Base-by-base conservation (phyloP, 2,329 filamentous ascomycete genomes). In the Aureobasidium sp. region DNA sequence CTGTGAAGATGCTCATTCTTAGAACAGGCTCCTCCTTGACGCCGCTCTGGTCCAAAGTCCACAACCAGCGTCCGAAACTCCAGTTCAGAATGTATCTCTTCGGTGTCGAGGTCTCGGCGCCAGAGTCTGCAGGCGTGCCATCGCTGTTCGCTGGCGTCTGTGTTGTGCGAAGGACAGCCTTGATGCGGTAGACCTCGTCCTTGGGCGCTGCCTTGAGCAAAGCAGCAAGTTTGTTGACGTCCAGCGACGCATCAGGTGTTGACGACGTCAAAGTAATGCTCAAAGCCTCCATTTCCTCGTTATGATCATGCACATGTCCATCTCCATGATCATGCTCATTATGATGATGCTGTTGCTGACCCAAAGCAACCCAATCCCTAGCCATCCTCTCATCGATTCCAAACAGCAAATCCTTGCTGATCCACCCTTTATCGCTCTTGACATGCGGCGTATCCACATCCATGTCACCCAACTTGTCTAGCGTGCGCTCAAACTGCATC, bases 21-120 rank as follows among this genome's bases (percentile, higher is more conserved):
- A 89, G 67, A 14, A 76, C 70, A 1, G 75, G 68, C 6, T 54
- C 56, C 10, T 59, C 59, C 1, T 58, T 52, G 5, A 56, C 49
- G 2, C 58, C 57, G 4, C 62, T 59, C 1, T 68, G 61, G 4
- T 83, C 71, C 5, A 80, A 76, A 1, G 90, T 94, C 64, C 91
- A 95, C 0, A 83, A 95, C 91, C 93, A 98, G 25, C 93, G 79
- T 0, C 90, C 90, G 71, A 98, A 98, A 0, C 93, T 93, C 93
- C 93, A 98, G 68, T 98, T 98, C 56, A 98, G 78, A 39, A 98
- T 95, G 66, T 93, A 96, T 53, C 87, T 77, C 14, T 70, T 68
- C 17, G 68, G 64, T 2, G 68, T 70, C 7, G 64, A 60, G 6
- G 68, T 61, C 45, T 71, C 65, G 16, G 61, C 64, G 2, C 60